phyloP scores from a whole-genome alignment of 1,284 basidiomycete species.

The Puccinia coronata region DNA sequence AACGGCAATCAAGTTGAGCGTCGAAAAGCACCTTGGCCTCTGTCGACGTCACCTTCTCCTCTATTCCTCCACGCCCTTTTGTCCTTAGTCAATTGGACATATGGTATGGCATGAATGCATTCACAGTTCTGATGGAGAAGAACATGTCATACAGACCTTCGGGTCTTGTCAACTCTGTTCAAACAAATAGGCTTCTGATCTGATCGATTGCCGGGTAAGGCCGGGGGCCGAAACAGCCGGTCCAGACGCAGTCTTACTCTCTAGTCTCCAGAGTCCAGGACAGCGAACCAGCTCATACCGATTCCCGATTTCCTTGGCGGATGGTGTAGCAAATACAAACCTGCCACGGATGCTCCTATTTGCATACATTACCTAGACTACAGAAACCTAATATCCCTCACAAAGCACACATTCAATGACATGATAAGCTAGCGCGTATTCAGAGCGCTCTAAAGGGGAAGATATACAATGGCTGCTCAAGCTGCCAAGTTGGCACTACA shows the following conservation, averaged over 20 bases:
- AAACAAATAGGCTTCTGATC: not conserved
- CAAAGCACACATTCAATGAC: too few relatives aligned
- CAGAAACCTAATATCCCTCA: too few relatives aligned
- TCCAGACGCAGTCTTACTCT: too few relatives aligned
- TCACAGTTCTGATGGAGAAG: too few relatives aligned
- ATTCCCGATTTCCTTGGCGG: not conserved
- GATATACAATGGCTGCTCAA: not conserved
- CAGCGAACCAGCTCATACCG: not conserved
- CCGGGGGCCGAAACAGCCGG: too few relatives aligned
- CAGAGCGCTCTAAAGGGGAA: not conserved
- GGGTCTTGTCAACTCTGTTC: too few relatives aligned
- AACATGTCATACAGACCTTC: too few relatives aligned
- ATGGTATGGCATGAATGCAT: too few relatives aligned
- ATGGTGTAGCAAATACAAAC: not conserved
- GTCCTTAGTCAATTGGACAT: not conserved
- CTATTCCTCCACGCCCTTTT: not conserved
- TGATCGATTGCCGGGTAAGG: not conserved
- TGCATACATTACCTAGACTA: not conserved
- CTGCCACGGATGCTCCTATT: not conserved
- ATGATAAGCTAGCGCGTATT: not conserved
- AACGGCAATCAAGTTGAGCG: not conserved
- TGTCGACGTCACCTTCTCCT: constrained; percentile 2
- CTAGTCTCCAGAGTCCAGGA: not conserved
- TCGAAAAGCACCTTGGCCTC: not conserved
- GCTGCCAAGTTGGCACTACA: not conserved